Conservation (phyloP, 202 grass and related monocot species). For the Setaria italica region DNA sequence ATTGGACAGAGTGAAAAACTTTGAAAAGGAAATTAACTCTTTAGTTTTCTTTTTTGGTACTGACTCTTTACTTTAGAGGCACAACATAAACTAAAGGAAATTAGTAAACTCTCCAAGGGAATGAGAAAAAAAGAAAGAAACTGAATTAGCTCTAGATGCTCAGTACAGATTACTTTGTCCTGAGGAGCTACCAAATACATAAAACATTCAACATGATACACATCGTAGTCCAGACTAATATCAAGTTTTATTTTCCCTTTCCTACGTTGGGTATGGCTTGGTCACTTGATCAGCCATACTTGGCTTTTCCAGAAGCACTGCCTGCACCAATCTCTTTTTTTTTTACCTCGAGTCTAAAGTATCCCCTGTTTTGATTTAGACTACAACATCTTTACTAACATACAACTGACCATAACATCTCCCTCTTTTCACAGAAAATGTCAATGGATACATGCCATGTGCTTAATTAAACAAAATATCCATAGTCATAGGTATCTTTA, state of each 20-base stretch:
- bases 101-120: background rate
- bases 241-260: constrained; percentile 23
- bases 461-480: constrained; percentile 21
- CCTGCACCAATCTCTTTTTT: background rate
- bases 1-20: constrained; percentile 6
- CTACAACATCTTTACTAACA: background rate
- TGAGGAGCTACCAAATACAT: background rate
- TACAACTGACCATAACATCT: constrained; percentile 14
- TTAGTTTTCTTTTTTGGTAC: too few species aligned
- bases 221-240: background rate
- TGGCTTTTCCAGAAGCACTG: background rate
- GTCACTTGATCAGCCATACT: background rate
- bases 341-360: background rate
- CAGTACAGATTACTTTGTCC: background rate
- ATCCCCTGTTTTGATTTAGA: constrained; percentile 9
- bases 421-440: background rate
- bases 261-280: background rate
- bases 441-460: background rate
- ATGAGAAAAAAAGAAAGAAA: background rate
- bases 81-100: constrained; percentile 11
- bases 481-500: constrained; percentile 45
- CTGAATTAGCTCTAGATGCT: background rate
- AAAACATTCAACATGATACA: background rate
- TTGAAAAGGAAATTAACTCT: background rate
- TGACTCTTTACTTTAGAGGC: background rate